These are phyloP conservation scores for Xylaria sp. DNA, from an alignment of 2,329 filamentous ascomycete species.

Conservation along the genomic window DNA sequence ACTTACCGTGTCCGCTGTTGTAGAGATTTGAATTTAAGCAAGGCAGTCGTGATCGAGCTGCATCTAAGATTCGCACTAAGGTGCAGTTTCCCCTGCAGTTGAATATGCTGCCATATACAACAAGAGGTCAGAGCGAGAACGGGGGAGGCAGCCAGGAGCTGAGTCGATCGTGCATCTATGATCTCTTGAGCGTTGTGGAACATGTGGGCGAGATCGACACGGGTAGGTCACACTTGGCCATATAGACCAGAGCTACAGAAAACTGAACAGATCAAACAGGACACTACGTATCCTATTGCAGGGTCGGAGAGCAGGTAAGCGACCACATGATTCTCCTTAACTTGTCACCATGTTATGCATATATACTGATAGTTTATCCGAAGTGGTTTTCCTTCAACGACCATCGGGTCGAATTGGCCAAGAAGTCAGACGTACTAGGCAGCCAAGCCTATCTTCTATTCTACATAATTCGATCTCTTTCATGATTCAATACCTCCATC, in stretches of 20 bases:
- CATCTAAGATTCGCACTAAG: slow-evolving; percentile 87
- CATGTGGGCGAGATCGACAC: slow-evolving; percentile 94
- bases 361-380: slow-evolving; percentile 6
- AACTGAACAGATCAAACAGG: slow-evolving; percentile 52
- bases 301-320: slow-evolving; percentile 76
- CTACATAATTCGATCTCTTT: slow-evolving; percentile 73
- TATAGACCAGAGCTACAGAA: not conserved
- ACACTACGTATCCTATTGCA: slow-evolving; percentile 90
- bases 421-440: slow-evolving; percentile 83
- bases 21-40: slow-evolving; percentile 79
- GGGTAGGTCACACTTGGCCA: slow-evolving; percentile 52
- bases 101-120: slow-evolving; percentile 91
- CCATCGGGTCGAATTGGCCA: slow-evolving; percentile 86
- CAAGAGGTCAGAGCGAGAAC: slow-evolving; percentile 65
- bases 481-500: slow-evolving; percentile 22
- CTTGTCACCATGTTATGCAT: not conserved
- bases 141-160: slow-evolving; percentile 63
- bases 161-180: slow-evolving; percentile 78
- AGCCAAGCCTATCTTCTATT: slow-evolving; percentile 92
- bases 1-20: slow-evolving; percentile 7
- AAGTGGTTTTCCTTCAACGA: slow-evolving; percentile 98
- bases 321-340: not conserved
- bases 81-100: slow-evolving; percentile 87
- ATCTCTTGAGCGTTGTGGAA: slow-evolving; percentile 88
- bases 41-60: slow-evolving; percentile 70